Evolutionary conservation across 2,329 filamentous ascomycete species (phyloP).

Genomic region (Fusarium floridanum): DNA sequence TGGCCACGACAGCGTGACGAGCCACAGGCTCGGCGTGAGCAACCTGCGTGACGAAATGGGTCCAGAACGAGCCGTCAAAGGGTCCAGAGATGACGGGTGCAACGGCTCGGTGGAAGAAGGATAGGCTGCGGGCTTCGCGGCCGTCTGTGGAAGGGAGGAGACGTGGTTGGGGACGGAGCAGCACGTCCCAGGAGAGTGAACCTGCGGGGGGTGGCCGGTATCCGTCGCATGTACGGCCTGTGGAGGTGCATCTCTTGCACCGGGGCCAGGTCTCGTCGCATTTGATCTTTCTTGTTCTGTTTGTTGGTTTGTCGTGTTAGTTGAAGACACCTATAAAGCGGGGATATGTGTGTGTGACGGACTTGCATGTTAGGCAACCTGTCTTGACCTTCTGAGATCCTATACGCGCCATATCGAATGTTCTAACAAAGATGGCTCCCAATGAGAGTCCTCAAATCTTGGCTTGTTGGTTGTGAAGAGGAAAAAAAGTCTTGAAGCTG

Average conservation of each 20-base stretch:
- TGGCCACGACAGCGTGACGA: constrained; percentile 54
- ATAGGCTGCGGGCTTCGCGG: constrained; percentile 50
- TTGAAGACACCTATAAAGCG: neutral
- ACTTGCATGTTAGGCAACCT: constrained; percentile 69
- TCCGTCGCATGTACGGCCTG: constrained; percentile 67
- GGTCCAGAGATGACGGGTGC: constrained; percentile 54
- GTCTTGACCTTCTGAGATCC: constrained; percentile 56
- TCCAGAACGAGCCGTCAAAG: constrained; percentile 57
- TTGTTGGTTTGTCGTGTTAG: neutral
- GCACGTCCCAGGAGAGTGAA: constrained; percentile 52
- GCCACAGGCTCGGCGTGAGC: constrained; percentile 53
- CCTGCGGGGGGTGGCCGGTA: constrained; percentile 56
- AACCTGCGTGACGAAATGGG: constrained; percentile 55
- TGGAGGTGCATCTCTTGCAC: constrained; percentile 65
- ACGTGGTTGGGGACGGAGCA: constrained; percentile 46
- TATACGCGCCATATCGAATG: constrained; percentile 38
- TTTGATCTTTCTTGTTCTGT: constrained; percentile 67
- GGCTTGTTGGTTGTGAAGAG: neutral
- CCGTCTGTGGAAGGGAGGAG: constrained; percentile 40
- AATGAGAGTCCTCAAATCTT: too few species aligned
- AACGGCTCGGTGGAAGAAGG: constrained; percentile 55
- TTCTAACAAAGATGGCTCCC: too few species aligned
- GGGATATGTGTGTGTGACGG: constrained; percentile 41
- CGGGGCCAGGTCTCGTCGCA: constrained; percentile 67
- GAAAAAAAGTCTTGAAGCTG: constrained; percentile 9